A percentile compares a stretch with the other conserved stretches of the same genome.
Conservation (phyloP, 1,284 basidiomycete genomes). For the Hymenochaete sp. region DNA sequence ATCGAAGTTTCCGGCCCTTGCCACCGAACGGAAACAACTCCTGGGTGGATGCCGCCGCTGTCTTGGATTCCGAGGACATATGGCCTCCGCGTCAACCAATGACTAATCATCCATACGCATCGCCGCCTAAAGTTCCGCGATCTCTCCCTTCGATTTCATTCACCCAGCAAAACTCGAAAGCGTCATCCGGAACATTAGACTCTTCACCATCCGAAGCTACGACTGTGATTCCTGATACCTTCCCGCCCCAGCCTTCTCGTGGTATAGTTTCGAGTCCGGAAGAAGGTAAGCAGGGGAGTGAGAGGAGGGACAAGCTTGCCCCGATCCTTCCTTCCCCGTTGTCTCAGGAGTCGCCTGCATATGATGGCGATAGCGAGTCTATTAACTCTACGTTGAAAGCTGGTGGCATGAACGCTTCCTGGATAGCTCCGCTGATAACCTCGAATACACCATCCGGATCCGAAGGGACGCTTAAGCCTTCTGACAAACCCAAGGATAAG, state of each 20-base stretch:
- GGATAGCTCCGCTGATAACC: neutral
- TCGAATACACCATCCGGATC: slow-evolving; percentile 1
- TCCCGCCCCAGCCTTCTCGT: slow-evolving; percentile 7
- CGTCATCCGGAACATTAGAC: neutral
- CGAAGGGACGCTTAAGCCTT: slow-evolving; percentile 13
- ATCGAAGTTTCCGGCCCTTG: slow-evolving; percentile 14
- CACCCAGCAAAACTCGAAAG: slow-evolving; percentile 1
- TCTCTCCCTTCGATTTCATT: slow-evolving; percentile 8
- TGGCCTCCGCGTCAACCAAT: slow-evolving; percentile 13
- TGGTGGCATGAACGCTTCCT: slow-evolving; percentile 9
- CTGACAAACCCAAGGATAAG: neutral
- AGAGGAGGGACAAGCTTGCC: neutral
- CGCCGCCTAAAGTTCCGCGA: slow-evolving; percentile 5
- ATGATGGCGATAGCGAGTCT: slow-evolving; percentile 16
- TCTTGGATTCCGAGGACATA: slow-evolving; percentile 12
- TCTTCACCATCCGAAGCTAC: neutral
- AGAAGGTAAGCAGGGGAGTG: slow-evolving; percentile 7
- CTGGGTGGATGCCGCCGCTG: slow-evolving; percentile 12
- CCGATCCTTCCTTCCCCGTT: slow-evolving; percentile 6
- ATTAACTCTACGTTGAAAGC: slow-evolving; percentile 9
- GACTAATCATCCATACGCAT: slow-evolving; percentile 16
- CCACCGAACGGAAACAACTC: slow-evolving; percentile 13
- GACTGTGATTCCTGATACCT: neutral
- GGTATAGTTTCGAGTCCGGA: slow-evolving; percentile 9
- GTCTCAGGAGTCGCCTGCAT: slow-evolving; percentile 11